Percentiles rank a stretch among this genome's conserved stretches.
phyloP scores from a whole-genome alignment of 2,329 filamentous ascomycete genomes.

The Thyridium curvatum region DNA sequence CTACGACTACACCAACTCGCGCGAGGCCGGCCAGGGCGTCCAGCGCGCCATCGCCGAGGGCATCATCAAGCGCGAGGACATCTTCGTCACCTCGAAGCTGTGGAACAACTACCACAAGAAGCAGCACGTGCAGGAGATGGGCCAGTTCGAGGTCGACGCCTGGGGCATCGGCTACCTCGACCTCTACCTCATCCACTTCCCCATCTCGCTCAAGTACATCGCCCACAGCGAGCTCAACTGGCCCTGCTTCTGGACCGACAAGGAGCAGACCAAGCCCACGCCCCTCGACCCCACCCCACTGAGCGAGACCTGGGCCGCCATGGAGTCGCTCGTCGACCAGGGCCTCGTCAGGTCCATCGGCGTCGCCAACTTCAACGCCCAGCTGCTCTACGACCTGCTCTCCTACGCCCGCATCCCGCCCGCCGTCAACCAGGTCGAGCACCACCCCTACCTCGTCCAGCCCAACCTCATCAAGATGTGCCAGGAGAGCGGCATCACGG shows the following conservation, averaged over 20 bases:
- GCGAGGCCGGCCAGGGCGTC: slow-evolving; percentile 59
- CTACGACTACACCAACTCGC: slow-evolving; percentile 58
- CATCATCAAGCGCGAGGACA: slow-evolving; percentile 55
- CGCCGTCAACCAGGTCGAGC: slow-evolving; percentile 57
- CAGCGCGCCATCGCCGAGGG: slow-evolving; percentile 48
- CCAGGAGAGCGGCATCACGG: slow-evolving; percentile 47
- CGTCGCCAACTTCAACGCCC: slow-evolving; percentile 53
- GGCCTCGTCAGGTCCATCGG: slow-evolving; percentile 43
- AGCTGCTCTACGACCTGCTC: slow-evolving; percentile 53
- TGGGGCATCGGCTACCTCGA: slow-evolving; percentile 62
- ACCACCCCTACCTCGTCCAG: slow-evolving; percentile 63
- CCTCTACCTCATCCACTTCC: slow-evolving; percentile 63
- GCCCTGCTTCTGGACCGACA: slow-evolving; percentile 34
- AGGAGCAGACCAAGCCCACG: slow-evolving; percentile 32
- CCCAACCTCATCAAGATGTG: slow-evolving; percentile 48
- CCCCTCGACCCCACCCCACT: slow-evolving; percentile 38
- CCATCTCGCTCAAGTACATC: slow-evolving; percentile 36
- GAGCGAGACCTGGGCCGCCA: slow-evolving; percentile 48
- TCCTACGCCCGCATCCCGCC: slow-evolving; percentile 50
- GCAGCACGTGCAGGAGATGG: slow-evolving; percentile 55
- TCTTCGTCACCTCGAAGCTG: slow-evolving; percentile 55
- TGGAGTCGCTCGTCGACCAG: slow-evolving; percentile 47
- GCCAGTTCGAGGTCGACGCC: slow-evolving; percentile 47
- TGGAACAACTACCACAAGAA: slow-evolving; percentile 56
- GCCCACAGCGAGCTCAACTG: slow-evolving; percentile 30